Conservation (phyloP, 768 basidiomycete species). For the Coprinopsis cinerea region DNA sequence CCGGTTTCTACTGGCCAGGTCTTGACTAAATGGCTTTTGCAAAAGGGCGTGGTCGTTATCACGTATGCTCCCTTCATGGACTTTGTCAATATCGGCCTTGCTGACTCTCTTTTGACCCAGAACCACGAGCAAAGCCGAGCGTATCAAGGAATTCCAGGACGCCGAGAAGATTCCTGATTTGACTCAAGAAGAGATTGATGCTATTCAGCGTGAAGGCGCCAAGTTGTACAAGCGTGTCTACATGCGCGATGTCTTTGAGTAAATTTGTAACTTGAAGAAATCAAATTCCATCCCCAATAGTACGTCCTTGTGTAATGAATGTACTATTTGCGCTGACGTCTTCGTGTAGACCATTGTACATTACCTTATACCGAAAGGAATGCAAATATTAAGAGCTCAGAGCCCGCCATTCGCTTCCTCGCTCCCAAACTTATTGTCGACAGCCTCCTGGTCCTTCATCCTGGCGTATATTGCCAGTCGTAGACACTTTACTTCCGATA, state of each 20-base stretch:
- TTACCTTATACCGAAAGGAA: no score
- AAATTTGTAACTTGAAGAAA: slow-evolving; percentile 8
- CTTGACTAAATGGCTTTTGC: slow-evolving; percentile 59
- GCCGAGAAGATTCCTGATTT: slow-evolving; percentile 42
- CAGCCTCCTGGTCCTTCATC: no score
- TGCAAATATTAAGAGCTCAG: no score
- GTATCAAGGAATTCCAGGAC: slow-evolving; percentile 40
- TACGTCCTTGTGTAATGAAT: no score
- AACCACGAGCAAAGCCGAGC: slow-evolving; percentile 41
- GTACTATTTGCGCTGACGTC: no score
- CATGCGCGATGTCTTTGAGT: slow-evolving; percentile 35
- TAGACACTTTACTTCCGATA: no score
- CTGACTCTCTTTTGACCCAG: slow-evolving; percentile 20
- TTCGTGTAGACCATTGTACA: no score
- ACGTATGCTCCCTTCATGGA: slow-evolving; percentile 37
- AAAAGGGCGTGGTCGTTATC: slow-evolving; percentile 59
- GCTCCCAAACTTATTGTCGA: no score
- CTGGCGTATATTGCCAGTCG: no score
- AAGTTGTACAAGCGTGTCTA: slow-evolving; percentile 39
- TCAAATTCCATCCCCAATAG: no score
- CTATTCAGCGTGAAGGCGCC: slow-evolving; percentile 52
- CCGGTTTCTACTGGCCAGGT: slow-evolving; percentile 56
- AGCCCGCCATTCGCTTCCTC: no score
- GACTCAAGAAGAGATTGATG: slow-evolving; percentile 50
- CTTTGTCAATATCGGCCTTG: neutral